Base-by-base conservation (phyloP, 352 stramenopile species). In the Phytophthora colocasiae region DNA sequence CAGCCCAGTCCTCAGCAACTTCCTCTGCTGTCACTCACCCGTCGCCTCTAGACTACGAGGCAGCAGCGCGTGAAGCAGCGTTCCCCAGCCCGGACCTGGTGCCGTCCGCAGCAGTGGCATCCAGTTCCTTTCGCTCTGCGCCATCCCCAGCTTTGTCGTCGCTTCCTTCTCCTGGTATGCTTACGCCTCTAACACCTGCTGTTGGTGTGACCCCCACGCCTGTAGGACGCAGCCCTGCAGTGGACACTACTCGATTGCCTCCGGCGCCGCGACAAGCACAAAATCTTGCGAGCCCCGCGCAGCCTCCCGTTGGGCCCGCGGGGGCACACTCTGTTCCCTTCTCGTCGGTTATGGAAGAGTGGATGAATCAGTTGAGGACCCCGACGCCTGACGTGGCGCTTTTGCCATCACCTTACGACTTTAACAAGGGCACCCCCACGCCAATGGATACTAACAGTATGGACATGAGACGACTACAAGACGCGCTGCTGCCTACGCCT, bases 311-410 rank as follows among this genome's bases (percentile, higher is more conserved):
- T 5, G 72, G 58, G 2, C 66, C 73, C 2, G 61, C 31, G 0
- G 50, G 51, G 5, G 52, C 44, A 6, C 76, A 69, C 29, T 87
- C 79, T 29, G 85, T 77, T 34, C 79, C 81, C 2, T 92, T 93
- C 52, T 89, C 82, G 1, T 60, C 63, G 0, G 80, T 93, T 26
- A 93, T 93, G 84, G 84, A 83, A 44, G 84, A 93, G 60, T 93
- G 84, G 84, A 93, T 93, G 80, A 91, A 73, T 45, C 82, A 93
- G 51, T 53, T 91, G 56, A 78, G 83, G 27, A 93, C 86, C 19
- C 86, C 86, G 15, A 95, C 86, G 40, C 86, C 86, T 0, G 84
- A 95, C 29, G 86, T 95, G 48, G 90, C 83, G 66, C 79, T 92
- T 41, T 63, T 93, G 36, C 86, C 86, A 38, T 95, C 86, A 50